phyloP scores from a whole-genome alignment of 805 yeast genomes.

The Zygoascus ofunaensis region DNA sequence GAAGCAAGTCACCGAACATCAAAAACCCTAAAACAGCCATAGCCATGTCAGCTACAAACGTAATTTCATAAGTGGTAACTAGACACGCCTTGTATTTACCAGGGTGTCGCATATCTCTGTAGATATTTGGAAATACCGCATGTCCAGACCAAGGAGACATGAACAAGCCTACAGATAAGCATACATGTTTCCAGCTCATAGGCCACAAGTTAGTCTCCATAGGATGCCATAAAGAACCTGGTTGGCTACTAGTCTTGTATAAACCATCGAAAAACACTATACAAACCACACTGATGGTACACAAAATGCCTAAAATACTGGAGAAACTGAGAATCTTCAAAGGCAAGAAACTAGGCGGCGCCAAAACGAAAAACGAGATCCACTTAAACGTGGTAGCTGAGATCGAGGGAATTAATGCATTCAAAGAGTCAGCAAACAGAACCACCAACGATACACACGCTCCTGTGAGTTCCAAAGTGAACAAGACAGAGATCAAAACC shows the following conservation, averaged over 20 bases:
- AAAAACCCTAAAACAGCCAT: slow-evolving; percentile 62
- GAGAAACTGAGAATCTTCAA: slow-evolving; percentile 61
- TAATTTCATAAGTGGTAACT: slow-evolving; percentile 46
- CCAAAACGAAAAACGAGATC: slow-evolving; percentile 44
- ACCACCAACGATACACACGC: slow-evolving; percentile 76
- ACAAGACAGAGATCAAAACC: slow-evolving; percentile 59
- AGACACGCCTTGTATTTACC: slow-evolving; percentile 45
- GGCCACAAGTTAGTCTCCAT: slow-evolving; percentile 68
- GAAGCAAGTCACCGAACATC: slow-evolving; percentile 64
- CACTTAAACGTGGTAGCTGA: slow-evolving; percentile 52
- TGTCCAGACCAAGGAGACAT: slow-evolving; percentile 77
- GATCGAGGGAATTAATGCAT: slow-evolving; percentile 51
- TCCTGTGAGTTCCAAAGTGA: slow-evolving; percentile 70
- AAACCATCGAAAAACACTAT: slow-evolving; percentile 57
- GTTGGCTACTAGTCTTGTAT: slow-evolving; percentile 42
- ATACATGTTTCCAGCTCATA: slow-evolving; percentile 37
- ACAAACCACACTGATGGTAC: slow-evolving; percentile 57
- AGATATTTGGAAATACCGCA: slow-evolving; percentile 70
- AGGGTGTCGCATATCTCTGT: slow-evolving; percentile 69
- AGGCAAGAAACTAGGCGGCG: slow-evolving; percentile 78
- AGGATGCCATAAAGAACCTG: slow-evolving; percentile 64
- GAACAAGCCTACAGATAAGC: slow-evolving; percentile 34
- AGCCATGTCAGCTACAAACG: slow-evolving; percentile 48
- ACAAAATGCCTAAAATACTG: slow-evolving; percentile 59
- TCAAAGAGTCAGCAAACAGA: slow-evolving; percentile 75